These are phyloP conservation scores for Stenogyne calaminthoides DNA, from an alignment of 305 asterid genomes.

Conservation along the genomic window DNA sequence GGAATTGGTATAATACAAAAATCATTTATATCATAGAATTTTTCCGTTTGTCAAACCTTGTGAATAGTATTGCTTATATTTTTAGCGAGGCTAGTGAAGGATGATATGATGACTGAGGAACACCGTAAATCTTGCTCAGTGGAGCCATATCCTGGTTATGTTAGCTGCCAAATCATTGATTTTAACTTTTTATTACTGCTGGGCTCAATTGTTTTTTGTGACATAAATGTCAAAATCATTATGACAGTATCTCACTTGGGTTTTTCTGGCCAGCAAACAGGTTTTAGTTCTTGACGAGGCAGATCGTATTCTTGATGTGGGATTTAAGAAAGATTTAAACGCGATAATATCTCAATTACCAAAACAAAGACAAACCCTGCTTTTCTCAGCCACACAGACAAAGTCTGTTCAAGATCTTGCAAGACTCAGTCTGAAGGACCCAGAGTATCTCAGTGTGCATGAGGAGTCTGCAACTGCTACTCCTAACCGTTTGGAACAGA, in stretches of 20 bases:
- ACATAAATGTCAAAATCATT: neutral
- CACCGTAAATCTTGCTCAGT: neutral
- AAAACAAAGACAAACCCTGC: slow-evolving; percentile 75
- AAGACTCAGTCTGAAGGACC: slow-evolving; percentile 95
- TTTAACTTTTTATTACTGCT: neutral
- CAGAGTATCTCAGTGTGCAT: slow-evolving; percentile 91
- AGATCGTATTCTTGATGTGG: slow-evolving; percentile 92
- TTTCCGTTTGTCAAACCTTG: neutral
- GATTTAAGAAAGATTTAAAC: slow-evolving; percentile 78
- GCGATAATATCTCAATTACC: slow-evolving; percentile 96
- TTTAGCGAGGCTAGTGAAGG: neutral
- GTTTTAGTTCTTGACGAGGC: slow-evolving; percentile 97
- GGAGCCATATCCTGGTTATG: neutral
- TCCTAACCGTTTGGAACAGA: slow-evolving; percentile 80
- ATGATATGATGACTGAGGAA: neutral
- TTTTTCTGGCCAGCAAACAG: slow-evolving; percentile 64
- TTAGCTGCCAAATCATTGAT: slow-evolving; percentile 1
- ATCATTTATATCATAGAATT: no score
- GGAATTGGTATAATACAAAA: no score
- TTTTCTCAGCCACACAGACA: slow-evolving; percentile 98
- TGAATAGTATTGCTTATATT: neutral
- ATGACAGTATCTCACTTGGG: slow-evolving; percentile 21
- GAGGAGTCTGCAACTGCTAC: slow-evolving; percentile 90
- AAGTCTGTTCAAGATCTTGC: slow-evolving; percentile 97
- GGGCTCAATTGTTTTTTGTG: neutral